Percentiles rank a stretch among this genome's conserved stretches.
phyloP scores from a whole-genome alignment of 2,329 filamentous ascomycete genomes.

The Cladophialophora psammophila region DNA sequence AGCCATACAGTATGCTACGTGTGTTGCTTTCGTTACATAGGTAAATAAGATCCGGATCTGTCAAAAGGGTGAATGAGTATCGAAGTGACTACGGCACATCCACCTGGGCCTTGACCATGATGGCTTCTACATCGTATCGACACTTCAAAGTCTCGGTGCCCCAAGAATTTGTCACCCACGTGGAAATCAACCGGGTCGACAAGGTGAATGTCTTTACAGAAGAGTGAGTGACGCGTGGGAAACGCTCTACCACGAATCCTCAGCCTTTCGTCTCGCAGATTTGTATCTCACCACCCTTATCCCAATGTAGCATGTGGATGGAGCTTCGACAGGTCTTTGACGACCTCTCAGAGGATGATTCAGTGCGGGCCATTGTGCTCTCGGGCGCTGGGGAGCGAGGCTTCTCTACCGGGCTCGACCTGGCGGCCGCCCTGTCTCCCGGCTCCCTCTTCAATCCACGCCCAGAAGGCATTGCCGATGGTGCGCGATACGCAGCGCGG shows the following conservation, averaged over 20 bases:
- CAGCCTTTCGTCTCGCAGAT: not conserved
- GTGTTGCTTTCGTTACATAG: too few species aligned
- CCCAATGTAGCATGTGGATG: constrained; percentile 70
- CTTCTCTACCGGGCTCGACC: constrained; percentile 65
- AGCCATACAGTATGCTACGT: too few species aligned
- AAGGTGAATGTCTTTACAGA: constrained; percentile 90
- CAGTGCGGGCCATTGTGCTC: constrained; percentile 78
- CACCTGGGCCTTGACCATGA: too few species aligned
- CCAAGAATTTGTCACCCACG: constrained; percentile 75
- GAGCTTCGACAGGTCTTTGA: constrained; percentile 77
- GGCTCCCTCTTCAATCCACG: constrained; percentile 16
- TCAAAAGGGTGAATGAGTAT: too few species aligned
- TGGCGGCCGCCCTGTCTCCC: constrained; percentile 3
- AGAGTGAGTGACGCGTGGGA: constrained; percentile 41
- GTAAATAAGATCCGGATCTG: too few species aligned
- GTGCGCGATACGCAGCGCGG: constrained; percentile 67
- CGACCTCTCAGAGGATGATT: constrained; percentile 72
- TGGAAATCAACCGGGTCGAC: constrained; percentile 84
- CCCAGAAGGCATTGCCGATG: constrained; percentile 55
- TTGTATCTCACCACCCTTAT: not conserved
- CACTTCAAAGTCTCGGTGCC: constrained; percentile 77
- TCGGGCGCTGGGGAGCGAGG: constrained; percentile 81
- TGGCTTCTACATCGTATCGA: constrained; percentile 7
- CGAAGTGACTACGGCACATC: too few species aligned
- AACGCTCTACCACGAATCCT: not conserved